These are phyloP conservation scores for Trichoderma guizhouense DNA, from an alignment of 2,329 filamentous ascomycete genomes.

Conservation along the genomic window DNA sequence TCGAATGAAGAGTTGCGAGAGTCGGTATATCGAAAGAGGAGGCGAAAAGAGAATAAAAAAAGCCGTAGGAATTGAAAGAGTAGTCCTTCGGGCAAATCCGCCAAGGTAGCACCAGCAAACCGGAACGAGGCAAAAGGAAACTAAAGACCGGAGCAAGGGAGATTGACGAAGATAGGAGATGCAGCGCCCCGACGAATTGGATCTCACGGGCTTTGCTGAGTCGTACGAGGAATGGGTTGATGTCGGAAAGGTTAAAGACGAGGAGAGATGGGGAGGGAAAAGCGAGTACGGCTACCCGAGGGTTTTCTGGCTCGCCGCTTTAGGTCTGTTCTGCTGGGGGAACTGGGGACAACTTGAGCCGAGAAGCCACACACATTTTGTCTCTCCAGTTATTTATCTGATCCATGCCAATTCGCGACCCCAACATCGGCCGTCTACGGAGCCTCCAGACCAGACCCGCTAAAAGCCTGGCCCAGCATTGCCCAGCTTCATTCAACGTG, in stretches of 20 bases:
- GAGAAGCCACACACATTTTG: background rate
- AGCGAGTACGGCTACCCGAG: slow-evolving; percentile 14
- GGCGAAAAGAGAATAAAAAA: background rate
- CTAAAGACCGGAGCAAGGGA: background rate
- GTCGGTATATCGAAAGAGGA: background rate
- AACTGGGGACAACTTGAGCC: background rate
- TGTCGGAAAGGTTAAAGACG: background rate
- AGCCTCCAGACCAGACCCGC: slow-evolving; percentile 11
- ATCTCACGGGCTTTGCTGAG: background rate
- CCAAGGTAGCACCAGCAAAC: background rate
- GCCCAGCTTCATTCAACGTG: background rate
- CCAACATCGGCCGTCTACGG: slow-evolving; percentile 18
- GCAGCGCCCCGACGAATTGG: background rate
- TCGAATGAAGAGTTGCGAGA: background rate
- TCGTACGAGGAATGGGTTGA: slow-evolving; percentile 17
- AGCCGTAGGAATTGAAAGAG: background rate
- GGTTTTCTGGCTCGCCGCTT: background rate
- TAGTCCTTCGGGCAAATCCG: background rate
- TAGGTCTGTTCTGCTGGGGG: background rate
- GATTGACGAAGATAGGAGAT: background rate
- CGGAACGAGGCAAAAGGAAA: background rate
- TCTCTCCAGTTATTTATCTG: background rate
- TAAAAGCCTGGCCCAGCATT: no score
- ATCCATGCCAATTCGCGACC: background rate
- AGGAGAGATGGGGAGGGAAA: background rate